Evolutionary conservation across 1,284 basidiomycete genomes (phyloP).

Genomic region (Malassezia japonica): DNA sequence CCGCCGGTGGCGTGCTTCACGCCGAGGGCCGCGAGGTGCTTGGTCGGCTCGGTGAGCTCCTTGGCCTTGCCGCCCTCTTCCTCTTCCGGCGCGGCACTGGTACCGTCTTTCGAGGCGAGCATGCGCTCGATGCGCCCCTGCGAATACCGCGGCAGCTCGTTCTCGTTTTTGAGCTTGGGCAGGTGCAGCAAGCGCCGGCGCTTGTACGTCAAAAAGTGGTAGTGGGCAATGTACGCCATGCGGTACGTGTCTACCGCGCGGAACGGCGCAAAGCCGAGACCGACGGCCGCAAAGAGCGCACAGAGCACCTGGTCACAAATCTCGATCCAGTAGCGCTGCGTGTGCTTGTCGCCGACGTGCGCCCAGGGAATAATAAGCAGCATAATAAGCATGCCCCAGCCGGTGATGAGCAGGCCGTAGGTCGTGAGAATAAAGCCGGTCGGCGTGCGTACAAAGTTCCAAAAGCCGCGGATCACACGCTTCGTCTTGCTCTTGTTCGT

Average conservation of each 20-base stretch:
- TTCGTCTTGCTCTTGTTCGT: slow-evolving; percentile 56
- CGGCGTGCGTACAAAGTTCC: slow-evolving; percentile 36
- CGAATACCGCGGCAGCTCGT: slow-evolving; percentile 32
- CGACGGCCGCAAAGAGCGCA: slow-evolving; percentile 40
- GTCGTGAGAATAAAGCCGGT: slow-evolving; percentile 42
- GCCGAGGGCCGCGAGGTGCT: slow-evolving; percentile 9
- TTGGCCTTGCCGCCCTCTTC: background rate
- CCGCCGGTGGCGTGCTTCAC: slow-evolving; percentile 8
- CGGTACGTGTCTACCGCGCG: slow-evolving; percentile 43
- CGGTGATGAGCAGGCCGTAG: slow-evolving; percentile 37
- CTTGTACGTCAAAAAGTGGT: slow-evolving; percentile 38
- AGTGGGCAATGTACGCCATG: slow-evolving; percentile 44
- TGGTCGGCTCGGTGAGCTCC: slow-evolving; percentile 6
- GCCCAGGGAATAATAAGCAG: slow-evolving; percentile 42
- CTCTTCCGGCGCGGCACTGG: background rate
- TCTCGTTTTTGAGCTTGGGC: slow-evolving; percentile 33
- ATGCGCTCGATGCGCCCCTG: background rate
- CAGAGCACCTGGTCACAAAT: slow-evolving; percentile 46
- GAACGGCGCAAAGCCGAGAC: slow-evolving; percentile 43
- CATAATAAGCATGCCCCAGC: slow-evolving; percentile 40
- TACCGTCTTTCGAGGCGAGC: background rate
- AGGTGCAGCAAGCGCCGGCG: slow-evolving; percentile 28
- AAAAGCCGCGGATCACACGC: slow-evolving; percentile 32
- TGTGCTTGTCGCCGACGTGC: slow-evolving; percentile 17
- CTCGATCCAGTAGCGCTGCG: slow-evolving; percentile 41